Evolutionary conservation across 176 grass and related monocot species (phyloP), one percentile per base, ranked within the genome.

Genomic region (Raddia guianensis): DNA sequence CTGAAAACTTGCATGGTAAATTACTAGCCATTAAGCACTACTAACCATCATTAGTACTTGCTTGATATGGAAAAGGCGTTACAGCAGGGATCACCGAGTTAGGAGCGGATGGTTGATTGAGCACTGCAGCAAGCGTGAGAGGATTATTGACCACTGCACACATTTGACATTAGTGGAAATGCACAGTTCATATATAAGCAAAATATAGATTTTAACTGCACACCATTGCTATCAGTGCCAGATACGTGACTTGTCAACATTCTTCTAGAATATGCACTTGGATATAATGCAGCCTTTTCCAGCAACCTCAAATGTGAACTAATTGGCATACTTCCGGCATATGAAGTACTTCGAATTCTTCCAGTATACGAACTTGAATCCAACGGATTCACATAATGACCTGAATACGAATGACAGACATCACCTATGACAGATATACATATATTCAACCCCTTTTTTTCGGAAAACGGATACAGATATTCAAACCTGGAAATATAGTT

Each of bases 161-260:
- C 69, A 72, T 74, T 10, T 74, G 35, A 40, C 35, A 74, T 75
- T 75, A 75, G 35, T 57, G 55, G 52, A 58, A 58, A 44, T 42
- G 58, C 52, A 74, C 37, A 58, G n/a, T 45, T 59, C 6, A 2
- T n/a, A 27, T 9, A 19, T 3, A 75, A 45, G 37, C 13, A 45
- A 58, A 59, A 44, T 11, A 59, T 11, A 9, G 3, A 46, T 63
- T 63, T 77, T 34, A 49, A 44, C 19, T 48, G 18, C 55, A 3
- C 5, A 11, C 43, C 74, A 63, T 63, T 63, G 48, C 2, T 62
- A 61, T 4, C 19, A 61, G 56, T 56, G 18, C n/a, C n/a, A 8
- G n/a, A 10, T 58, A 8, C 8, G 8, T 20, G 55, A 2, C 55
- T 20, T 20, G 7, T 58, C 55, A 58, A 58, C 55, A 58, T 58